A percentile compares a stretch with the other conserved stretches of the same genome.
phyloP scores from a whole-genome alignment of 768 basidiomycete genomes.

The Pleurotus sapidus region DNA sequence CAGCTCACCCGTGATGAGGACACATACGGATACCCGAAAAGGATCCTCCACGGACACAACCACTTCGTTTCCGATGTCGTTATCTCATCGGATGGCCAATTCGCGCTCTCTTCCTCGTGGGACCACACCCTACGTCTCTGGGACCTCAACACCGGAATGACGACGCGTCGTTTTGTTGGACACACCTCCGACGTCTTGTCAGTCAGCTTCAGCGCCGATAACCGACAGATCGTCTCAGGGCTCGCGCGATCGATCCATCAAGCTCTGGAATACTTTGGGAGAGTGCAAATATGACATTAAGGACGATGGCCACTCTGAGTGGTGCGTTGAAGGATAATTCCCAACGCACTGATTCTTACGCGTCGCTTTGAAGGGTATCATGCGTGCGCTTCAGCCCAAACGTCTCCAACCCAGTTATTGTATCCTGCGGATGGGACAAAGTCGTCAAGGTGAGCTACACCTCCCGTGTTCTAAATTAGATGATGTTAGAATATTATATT shows the following conservation, averaged over 20 bases:
- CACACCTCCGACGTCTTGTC: slow-evolving; percentile 98
- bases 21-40: slow-evolving; percentile 94
- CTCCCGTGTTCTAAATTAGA: slow-evolving; percentile 16
- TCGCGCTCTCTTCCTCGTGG: slow-evolving; percentile 98
- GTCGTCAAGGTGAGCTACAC: slow-evolving; percentile 86
- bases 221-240: slow-evolving; percentile 99
- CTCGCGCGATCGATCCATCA: slow-evolving; percentile 95
- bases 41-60: slow-evolving; percentile 97
- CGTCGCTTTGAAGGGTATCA: slow-evolving; percentile 77
- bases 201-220: slow-evolving; percentile 99
- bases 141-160: slow-evolving; percentile 97
- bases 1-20: slow-evolving; percentile 92
- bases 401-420: slow-evolving; percentile 95
- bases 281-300: slow-evolving; percentile 99
- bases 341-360: slow-evolving; percentile 15
- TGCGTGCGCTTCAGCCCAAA: slow-evolving; percentile 99
- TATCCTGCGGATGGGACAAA: slow-evolving; percentile 99
- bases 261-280: slow-evolving; percentile 99
- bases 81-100: slow-evolving; percentile 99
- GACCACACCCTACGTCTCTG: slow-evolving; percentile 99
- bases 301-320: slow-evolving; percentile 97
- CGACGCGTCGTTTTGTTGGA: slow-evolving; percentile 96
- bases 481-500: slow-evolving; percentile 56
- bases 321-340: slow-evolving; percentile 39
- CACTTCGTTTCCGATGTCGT: slow-evolving; percentile 99